Evolutionary conservation across 768 basidiomycete species (phyloP), one percentile per base, ranked within the genome.

Genomic region (Naganishia randhawae): DNA sequence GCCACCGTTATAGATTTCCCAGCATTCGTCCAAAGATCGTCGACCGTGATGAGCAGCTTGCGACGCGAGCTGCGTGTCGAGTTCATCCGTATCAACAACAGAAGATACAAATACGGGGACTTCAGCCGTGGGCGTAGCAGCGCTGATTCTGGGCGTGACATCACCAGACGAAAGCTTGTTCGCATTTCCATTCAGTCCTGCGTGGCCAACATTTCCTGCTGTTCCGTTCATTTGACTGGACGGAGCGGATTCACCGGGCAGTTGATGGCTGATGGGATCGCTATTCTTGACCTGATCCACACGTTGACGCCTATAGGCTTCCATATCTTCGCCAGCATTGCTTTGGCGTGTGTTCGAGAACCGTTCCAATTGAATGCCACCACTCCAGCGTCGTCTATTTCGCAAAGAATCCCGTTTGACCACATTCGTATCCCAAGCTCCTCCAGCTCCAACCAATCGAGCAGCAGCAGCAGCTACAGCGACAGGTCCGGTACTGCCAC

Each of bases 1-100:
- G 14, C 81, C 82, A 50, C 78, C 77, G 71, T 85, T 82, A 73
- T 89, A 91, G 65, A 97, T 83, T 27, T 88, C 85, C 64, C 91
- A 83, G 73, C 89, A 89, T 71, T 92, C 90, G 42, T 88, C 87
- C 9, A 93, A 81, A 0, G 88, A 81, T 22, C 93, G 73, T 55
- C 78, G 69, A 57, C 78, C 78, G 42, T 29, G 74, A 73, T 19
- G 72, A 48, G 66, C 41, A 16, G 37, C 41, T 14, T 25, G 66
- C 19, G 55, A 39, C 17, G 39, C 67, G 11, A 52, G 42, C 27
- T 69, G 54, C 50, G 71, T 37, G 72, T 71, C 65, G 41, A 32
- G 45, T 27, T 65, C 67, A 14, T 62, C 65, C 13, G 65, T 65
- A 25, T 65, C 66, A 25, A 57, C 29, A 6, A 53, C 54, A 17